These are phyloP conservation scores for Paulownia fortunei DNA, from an alignment of 257 asterid species.

Conservation along the genomic window DNA sequence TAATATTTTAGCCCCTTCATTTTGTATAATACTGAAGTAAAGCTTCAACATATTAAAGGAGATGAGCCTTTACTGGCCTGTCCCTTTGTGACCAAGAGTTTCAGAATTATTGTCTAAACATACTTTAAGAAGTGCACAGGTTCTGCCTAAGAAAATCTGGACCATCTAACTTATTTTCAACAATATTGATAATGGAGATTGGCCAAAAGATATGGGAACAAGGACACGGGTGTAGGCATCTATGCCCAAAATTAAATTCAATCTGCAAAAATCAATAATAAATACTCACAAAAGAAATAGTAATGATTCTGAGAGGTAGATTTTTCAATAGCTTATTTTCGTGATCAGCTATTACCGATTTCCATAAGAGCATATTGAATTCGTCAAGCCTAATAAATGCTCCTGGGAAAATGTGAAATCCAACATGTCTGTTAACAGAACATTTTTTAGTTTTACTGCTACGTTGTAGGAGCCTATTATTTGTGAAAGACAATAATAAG, in stretches of 20 bases:
- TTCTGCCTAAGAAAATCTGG: neutral
- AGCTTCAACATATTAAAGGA: neutral
- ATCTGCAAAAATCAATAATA: too few relatives aligned
- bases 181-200: neutral
- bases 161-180: neutral
- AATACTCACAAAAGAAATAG: neutral
- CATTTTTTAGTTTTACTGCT: too few relatives aligned
- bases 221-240: neutral
- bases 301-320: neutral
- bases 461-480: too few relatives aligned
- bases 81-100: neutral
- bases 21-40: neutral
- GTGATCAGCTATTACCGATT: neutral
- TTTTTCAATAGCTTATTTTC: neutral
- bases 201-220: neutral
- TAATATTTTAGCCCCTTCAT: too few relatives aligned
- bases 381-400: too few relatives aligned
- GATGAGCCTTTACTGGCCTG: too few relatives aligned
- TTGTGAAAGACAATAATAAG: neutral
- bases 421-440: too few relatives aligned
- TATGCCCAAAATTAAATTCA: neutral
- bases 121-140: neutral
- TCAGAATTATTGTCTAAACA: neutral
- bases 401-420: too few relatives aligned
- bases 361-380: too few relatives aligned